Percentiles rank a stretch among this genome's conserved stretches.
Evolutionary conservation across 78 protist genomes (phyloP).

Genomic region (Dictyostelium purpureum): DNA sequence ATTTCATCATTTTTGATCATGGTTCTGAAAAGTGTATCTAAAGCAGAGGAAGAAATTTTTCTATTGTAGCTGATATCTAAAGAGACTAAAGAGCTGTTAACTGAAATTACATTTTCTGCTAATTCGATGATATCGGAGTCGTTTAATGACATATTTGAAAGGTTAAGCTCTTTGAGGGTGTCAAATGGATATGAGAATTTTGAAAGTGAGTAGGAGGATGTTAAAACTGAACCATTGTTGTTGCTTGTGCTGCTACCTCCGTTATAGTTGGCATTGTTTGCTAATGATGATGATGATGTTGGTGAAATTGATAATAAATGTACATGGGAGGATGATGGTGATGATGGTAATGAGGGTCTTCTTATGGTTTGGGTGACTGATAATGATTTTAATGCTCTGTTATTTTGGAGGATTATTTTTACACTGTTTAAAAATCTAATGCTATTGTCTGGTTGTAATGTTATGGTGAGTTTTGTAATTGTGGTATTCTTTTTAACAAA

Average conservation of each 20-base stretch:
- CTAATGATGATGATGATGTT: neutral
- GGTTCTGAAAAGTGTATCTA: neutral
- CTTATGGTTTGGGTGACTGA: neutral
- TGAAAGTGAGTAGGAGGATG: neutral
- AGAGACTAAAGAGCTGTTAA: neutral
- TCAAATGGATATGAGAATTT: neutral
- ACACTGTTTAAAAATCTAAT: neutral
- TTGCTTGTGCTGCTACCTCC: too few species aligned
- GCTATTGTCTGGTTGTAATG: neutral
- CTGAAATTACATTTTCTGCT: neutral
- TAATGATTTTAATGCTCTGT: neutral
- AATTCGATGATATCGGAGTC: neutral
- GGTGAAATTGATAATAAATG: neutral
- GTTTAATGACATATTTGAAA: neutral
- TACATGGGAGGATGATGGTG: neutral
- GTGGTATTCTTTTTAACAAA: neutral
- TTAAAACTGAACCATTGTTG: too few species aligned
- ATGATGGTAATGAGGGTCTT: neutral
- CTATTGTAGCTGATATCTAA: neutral
- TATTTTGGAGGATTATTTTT: neutral
- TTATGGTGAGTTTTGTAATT: neutral
- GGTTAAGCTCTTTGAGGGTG: neutral
- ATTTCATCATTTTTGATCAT: neutral
- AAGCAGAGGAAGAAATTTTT: neutral
- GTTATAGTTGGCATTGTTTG: too few species aligned